Evolutionary conservation across 106 monocot genomes (phyloP).

Genomic region (Dendrobium officinale): DNA sequence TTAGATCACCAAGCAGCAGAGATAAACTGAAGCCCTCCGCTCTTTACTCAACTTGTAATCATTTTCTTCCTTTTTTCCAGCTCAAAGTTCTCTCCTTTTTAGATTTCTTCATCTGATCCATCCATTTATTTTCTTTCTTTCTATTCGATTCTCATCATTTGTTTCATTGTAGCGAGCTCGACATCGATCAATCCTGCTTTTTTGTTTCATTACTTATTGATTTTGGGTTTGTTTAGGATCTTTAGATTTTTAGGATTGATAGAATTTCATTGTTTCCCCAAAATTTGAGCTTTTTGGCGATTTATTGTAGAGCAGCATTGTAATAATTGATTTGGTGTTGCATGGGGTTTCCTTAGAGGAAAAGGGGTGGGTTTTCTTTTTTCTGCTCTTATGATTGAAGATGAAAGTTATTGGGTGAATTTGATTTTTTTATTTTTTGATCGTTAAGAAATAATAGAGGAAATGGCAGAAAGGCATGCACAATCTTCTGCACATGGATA

Average conservation of each 20-base stretch:
- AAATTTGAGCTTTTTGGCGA: background rate
- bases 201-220: background rate
- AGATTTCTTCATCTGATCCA: background rate
- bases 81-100: background rate
- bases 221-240: background rate
- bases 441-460: background rate
- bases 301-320: background rate
- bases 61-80: background rate
- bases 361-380: too few species aligned
- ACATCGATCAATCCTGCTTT: background rate
- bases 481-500: conserved; percentile 2
- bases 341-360: background rate
- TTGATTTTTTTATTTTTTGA: background rate
- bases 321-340: background rate
- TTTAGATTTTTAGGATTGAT: background rate
- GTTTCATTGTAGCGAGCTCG: background rate
- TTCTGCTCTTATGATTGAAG: background rate
- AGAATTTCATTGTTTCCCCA: background rate
- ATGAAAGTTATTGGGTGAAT: background rate
- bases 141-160: background rate
- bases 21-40: background rate
- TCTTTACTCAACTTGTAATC: background rate
- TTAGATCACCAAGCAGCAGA: background rate
- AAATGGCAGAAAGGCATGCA: conserved; percentile 14
- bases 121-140: background rate